Percentiles rank a stretch among this genome's conserved stretches.
phyloP scores from a whole-genome alignment of 2,329 filamentous ascomycete species.

The Fusarium sp. region DNA sequence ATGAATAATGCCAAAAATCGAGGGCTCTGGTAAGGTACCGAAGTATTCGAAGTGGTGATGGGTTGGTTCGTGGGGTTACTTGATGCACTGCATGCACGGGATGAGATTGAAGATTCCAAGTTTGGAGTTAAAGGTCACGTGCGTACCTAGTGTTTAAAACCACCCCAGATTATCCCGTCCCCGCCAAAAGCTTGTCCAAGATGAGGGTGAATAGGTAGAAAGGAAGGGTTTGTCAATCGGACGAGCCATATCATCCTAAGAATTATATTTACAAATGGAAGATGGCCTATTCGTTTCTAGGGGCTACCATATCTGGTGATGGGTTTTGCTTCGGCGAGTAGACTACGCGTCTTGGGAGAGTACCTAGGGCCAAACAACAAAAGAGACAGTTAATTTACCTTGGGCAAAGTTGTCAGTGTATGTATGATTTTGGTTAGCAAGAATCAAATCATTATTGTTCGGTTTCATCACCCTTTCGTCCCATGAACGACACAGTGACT shows the following conservation, averaged over 20 bases:
- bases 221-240: neutral
- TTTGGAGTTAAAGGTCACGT: slow-evolving; percentile 27
- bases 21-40: neutral
- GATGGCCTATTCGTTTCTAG: neutral
- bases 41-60: slow-evolving; percentile 1
- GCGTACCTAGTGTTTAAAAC: neutral
- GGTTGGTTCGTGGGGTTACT: slow-evolving; percentile 2
- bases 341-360: neutral
- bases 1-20: neutral
- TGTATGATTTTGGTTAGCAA: neutral
- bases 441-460: neutral
- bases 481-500: neutral
- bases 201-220: neutral
- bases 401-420: neutral
- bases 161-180: slow-evolving; percentile 2
- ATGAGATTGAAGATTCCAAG: slow-evolving; percentile 11
- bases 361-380: neutral
- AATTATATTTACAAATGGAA: neutral
- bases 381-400: neutral
- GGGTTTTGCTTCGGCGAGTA: neutral
- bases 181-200: slow-evolving; percentile 7
- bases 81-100: neutral
- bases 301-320: neutral
- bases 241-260: neutral
- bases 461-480: neutral